Conservation (phyloP, 331 rosid genomes). For the Spiraea crenata region DNA sequence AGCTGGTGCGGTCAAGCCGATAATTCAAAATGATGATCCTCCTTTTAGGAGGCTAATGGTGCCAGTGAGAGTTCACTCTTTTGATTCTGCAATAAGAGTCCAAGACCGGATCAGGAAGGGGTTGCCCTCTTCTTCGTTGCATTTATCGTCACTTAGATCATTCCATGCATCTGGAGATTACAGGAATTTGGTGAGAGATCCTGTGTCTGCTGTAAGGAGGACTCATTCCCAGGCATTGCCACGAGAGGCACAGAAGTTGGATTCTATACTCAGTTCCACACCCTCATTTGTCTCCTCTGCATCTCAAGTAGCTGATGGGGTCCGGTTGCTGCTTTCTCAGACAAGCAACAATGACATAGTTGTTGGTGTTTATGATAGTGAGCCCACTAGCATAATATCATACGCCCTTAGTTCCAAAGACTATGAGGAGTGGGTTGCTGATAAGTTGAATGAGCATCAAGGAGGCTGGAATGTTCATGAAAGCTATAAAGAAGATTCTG, state of each 20-base stretch:
- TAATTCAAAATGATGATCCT: slow-evolving; percentile 39
- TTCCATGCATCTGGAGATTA: slow-evolving; percentile 92
- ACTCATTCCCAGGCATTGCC: slow-evolving; percentile 55
- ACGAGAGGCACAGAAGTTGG: slow-evolving; percentile 61
- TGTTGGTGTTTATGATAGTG: slow-evolving; percentile 88
- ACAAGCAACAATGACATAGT: slow-evolving; percentile 55
- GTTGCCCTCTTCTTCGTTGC: slow-evolving; percentile 44
- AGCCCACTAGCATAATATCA: slow-evolving; percentile 87
- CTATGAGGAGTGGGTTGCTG: slow-evolving; percentile 71
- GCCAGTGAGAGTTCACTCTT: slow-evolving; percentile 78
- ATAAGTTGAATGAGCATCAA: slow-evolving; percentile 48
- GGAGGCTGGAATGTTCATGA: slow-evolving; percentile 43
- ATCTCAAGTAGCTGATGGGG: slow-evolving; percentile 67
- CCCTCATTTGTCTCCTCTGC: slow-evolving; percentile 70
- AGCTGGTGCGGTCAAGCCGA: slow-evolving; percentile 29
- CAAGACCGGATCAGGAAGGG: slow-evolving; percentile 62
- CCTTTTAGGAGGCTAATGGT: slow-evolving; percentile 45
- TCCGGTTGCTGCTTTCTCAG: slow-evolving; percentile 74
- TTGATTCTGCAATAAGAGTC: slow-evolving; percentile 74
- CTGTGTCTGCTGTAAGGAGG: slow-evolving; percentile 49
- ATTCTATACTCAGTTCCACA: slow-evolving; percentile 47
- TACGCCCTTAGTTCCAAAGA: slow-evolving; percentile 86
- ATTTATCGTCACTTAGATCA: slow-evolving; percentile 55
- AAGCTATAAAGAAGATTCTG: slow-evolving; percentile 51
- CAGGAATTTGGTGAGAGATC: slow-evolving; percentile 76